phyloP scores from a whole-genome alignment of 2,329 filamentous ascomycete genomes.

The Ophiostoma fasciatum region DNA sequence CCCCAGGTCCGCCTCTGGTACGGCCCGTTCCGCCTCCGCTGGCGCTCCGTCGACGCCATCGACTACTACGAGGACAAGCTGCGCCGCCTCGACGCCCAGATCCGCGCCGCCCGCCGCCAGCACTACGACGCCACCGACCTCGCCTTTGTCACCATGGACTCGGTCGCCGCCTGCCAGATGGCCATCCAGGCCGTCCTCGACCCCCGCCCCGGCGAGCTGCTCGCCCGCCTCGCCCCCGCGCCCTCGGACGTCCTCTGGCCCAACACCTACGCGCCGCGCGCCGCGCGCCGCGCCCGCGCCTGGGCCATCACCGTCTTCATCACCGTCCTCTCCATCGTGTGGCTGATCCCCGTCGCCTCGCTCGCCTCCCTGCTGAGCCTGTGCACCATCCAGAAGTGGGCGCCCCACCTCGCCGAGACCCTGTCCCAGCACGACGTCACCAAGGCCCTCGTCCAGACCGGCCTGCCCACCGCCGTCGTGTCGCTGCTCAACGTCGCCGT shows the following conservation, averaged over 20 bases:
- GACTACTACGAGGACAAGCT: slow-evolving; percentile 88
- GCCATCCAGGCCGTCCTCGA: slow-evolving; percentile 89
- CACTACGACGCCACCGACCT: slow-evolving; percentile 65
- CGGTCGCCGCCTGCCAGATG: slow-evolving; percentile 86
- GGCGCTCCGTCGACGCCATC: slow-evolving; percentile 70
- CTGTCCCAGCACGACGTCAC: slow-evolving; percentile 55
- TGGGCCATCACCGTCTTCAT: slow-evolving; percentile 81
- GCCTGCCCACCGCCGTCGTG: slow-evolving; percentile 70
- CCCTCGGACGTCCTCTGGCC: slow-evolving; percentile 90
- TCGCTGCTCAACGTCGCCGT: slow-evolving; percentile 81
- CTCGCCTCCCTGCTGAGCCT: slow-evolving; percentile 69
- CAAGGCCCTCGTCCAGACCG: slow-evolving; percentile 69
- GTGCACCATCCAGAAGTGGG: slow-evolving; percentile 60
- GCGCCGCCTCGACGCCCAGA: slow-evolving; percentile 60
- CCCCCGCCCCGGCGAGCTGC: slow-evolving; percentile 68
- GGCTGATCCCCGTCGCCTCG: slow-evolving; percentile 68
- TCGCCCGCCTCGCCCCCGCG: slow-evolving; percentile 75
- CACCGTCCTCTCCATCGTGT: slow-evolving; percentile 68
- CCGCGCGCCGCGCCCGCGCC: slow-evolving; percentile 57
- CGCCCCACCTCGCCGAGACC: slow-evolving; percentile 52
- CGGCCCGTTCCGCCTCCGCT: slow-evolving; percentile 58
- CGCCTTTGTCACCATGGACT: slow-evolving; percentile 96
- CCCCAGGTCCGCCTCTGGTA: slow-evolving; percentile 66
- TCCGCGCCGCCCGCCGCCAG: slow-evolving; percentile 54
- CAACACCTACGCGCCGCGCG: slow-evolving; percentile 74